These are phyloP conservation scores for Leishmania lainsoni DNA, from an alignment of 208 protist species.

Conservation along the genomic window DNA sequence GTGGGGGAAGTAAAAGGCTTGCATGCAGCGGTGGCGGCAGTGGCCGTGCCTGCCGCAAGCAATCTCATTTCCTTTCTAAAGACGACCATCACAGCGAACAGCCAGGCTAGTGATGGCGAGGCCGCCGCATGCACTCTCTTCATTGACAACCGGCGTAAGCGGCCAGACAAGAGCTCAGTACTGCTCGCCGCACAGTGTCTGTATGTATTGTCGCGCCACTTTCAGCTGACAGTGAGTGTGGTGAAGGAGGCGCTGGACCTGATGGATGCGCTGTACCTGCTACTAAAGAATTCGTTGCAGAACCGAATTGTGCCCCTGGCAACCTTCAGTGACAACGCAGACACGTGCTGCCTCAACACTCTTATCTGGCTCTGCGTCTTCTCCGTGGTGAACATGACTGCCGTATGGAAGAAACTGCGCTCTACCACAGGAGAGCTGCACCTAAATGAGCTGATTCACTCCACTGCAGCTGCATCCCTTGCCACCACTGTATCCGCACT, in stretches of 20 bases:
- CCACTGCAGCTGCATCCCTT: slow-evolving; percentile 40
- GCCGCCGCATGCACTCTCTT: slow-evolving; percentile 15
- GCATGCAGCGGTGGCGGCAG: slow-evolving; percentile 27
- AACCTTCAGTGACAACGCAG: slow-evolving; percentile 30
- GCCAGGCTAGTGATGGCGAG: slow-evolving; percentile 27
- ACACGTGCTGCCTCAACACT: slow-evolving; percentile 49
- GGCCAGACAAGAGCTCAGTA: slow-evolving; percentile 38
- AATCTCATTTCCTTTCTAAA: slow-evolving; percentile 61
- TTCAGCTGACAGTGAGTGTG: slow-evolving; percentile 71
- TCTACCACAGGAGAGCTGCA: slow-evolving; percentile 33
- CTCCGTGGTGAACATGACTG: slow-evolving; percentile 66
- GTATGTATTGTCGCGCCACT: slow-evolving; percentile 84
- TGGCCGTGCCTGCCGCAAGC: slow-evolving; percentile 45
- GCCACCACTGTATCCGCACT: slow-evolving; percentile 35
- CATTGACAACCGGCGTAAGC: slow-evolving; percentile 17
- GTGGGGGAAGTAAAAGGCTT: slow-evolving; percentile 30
- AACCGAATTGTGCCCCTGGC: slow-evolving; percentile 21
- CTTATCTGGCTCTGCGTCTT: slow-evolving; percentile 71
- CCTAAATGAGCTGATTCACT: slow-evolving; percentile 53
- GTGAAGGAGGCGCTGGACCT: slow-evolving; percentile 57
- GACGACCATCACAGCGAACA: slow-evolving; percentile 14
- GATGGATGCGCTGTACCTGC: slow-evolving; percentile 34
- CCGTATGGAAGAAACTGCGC: slow-evolving; percentile 69
- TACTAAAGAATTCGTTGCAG: slow-evolving; percentile 26
- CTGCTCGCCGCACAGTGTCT: slow-evolving; percentile 81